These are phyloP conservation scores for Isabelozyma rhagii DNA, from an alignment of 805 yeast species.

Conservation along the genomic window DNA sequence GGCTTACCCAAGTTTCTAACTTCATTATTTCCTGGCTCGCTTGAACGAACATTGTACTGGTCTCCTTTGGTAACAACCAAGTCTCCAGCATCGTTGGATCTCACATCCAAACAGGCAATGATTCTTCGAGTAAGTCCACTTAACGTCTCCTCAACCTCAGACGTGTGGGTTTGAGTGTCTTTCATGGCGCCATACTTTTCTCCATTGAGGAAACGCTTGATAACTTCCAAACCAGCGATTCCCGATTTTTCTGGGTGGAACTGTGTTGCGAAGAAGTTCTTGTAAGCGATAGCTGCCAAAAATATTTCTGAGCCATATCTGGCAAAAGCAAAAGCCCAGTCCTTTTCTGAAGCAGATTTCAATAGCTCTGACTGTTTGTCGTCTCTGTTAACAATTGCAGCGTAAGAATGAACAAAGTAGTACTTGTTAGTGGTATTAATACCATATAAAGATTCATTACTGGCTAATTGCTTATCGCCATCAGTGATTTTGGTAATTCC, in stretches of 20 bases:
- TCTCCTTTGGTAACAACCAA: conserved; percentile 98
- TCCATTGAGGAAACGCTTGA: conserved; percentile 66
- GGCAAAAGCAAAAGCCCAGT: conserved; percentile 74
- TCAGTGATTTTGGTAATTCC: conserved; percentile 30
- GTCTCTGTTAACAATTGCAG: conserved; percentile 54
- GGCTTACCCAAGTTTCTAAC: conserved; percentile 97
- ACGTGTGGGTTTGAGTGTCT: conserved; percentile 13
- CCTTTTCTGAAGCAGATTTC: conserved; percentile 25
- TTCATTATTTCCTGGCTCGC: conserved; percentile 42
- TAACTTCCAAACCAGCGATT: conserved; percentile 75
- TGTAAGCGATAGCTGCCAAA: conserved; percentile 75
- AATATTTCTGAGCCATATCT: conserved; percentile 76
- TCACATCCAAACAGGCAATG: conserved; percentile 96
- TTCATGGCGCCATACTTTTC: conserved; percentile 23
- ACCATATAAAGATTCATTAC: conserved; percentile 48
- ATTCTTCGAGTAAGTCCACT: conserved; percentile 85
- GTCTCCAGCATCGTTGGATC: conserved; percentile 92
- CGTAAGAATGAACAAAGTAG: conserved; percentile 94
- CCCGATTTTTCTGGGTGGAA: conserved; percentile 99
- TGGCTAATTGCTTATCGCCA: conserved; percentile 18
- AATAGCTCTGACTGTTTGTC: conserved; percentile 21
- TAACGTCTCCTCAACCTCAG: conserved; percentile 29
- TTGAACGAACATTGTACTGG: conserved; percentile 85
- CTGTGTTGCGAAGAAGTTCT: conserved; percentile 89
- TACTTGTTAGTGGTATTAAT: conserved; percentile 67